A percentile compares a stretch with the other conserved stretches of the same genome.
These are phyloP conservation scores for Thymus quinquecostatus DNA, from an alignment of 257 asterid genomes.

Conservation along the genomic window DNA sequence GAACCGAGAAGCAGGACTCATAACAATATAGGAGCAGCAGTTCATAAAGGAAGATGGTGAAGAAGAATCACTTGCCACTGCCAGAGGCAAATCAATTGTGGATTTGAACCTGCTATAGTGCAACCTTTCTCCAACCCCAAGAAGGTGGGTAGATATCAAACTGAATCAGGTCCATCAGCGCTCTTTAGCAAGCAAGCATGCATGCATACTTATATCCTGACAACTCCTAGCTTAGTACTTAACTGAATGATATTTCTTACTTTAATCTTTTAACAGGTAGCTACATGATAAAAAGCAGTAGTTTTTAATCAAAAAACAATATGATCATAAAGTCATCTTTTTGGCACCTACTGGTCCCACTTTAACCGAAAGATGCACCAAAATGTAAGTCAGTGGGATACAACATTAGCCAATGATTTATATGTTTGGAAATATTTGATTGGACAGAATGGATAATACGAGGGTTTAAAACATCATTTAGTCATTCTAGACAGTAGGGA, in stretches of 20 bases:
- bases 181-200: neutral
- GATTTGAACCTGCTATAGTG: constrained; percentile 2
- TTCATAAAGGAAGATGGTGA: constrained; percentile 16
- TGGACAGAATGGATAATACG: neutral
- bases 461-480: constrained; percentile 4
- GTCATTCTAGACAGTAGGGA: neutral
- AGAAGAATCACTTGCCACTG: constrained; percentile 1
- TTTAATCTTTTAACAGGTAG: constrained; percentile 18
- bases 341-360: constrained; percentile 2
- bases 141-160: neutral
- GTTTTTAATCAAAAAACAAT: neutral
- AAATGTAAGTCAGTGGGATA: neutral
- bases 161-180: neutral
- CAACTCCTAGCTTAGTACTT: neutral
- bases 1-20: constrained; percentile 19
- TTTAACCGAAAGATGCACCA: constrained; percentile 1
- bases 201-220: neutral
- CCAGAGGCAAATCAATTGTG: constrained; percentile 12
- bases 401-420: constrained; percentile 11
- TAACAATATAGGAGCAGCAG: constrained; percentile 16
- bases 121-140: constrained; percentile 21
- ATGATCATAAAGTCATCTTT: neutral
- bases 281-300: neutral
- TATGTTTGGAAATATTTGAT: neutral
- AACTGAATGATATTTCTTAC: neutral